Evolutionary conservation across 306 rosid genomes (phyloP), one percentile per base, ranked within the genome.

Genomic region (Canavalia ensiformis): DNA sequence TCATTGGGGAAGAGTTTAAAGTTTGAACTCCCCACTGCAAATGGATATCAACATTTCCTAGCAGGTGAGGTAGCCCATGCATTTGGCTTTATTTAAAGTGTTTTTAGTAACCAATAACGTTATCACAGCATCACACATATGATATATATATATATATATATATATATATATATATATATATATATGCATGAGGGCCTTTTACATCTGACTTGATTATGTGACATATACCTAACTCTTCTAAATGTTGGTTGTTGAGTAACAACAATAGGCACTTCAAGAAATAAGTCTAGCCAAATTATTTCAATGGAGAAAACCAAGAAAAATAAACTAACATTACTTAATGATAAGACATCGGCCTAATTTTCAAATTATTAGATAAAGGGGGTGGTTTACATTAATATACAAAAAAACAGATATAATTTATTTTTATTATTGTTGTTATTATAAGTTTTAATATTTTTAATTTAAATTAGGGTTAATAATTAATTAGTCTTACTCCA

Each of bases 171-270:
- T 18, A 18, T 18, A 18, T 18, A 18, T 18, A 18, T 18, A 31
- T 12, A 31, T 49, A 55, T 41, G 30, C 12, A 5, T 55, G 18
- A 65, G 54, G 13, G 13, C 28, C 39, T 41, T 25, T 74, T 44
- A 12, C 44, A 30, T 74, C 4, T 76, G 50, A 49, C 37, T 77
- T 51, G 29, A 37, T 77, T 63, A 6, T 4, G 81, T 65, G 47
- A 63, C 47, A n/a, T 45, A 68, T 78, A 78, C 76, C 76, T 55
- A 68, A 68, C 59, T 68, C 39, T 78, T 29, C 59, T 55, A 33
- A 45, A 68, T 78, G 82, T 67, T 78, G 54, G 76, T 78, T 68
- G 82, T 78, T 68, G 68, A 42, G 82, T 68, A 78, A 68, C 82
- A 78, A 41, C 41, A 51, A 41, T 8, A 13, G 75, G 12, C 52